Percentiles rank a stretch among this genome's conserved stretches.
Conservation (phyloP, 2,329 filamentous ascomycete species). For the Fusarium sp. region DNA sequence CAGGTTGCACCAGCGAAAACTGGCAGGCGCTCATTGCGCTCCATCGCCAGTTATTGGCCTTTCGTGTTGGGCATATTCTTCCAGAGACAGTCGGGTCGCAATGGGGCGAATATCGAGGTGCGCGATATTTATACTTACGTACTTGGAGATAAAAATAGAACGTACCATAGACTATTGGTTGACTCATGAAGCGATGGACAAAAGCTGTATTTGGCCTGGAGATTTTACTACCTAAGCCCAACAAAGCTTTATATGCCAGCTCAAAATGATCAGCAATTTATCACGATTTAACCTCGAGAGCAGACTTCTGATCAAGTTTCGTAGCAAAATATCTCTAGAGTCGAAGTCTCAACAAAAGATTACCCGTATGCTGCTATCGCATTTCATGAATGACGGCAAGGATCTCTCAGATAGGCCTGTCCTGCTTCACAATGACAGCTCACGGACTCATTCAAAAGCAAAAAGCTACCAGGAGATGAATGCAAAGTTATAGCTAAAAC, state of each 20-base stretch:
- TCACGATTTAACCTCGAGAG: too few relatives aligned
- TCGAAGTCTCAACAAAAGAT: neutral
- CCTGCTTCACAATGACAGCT: neutral
- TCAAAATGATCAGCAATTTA: too few relatives aligned
- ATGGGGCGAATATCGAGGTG: neutral
- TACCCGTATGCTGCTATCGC: neutral
- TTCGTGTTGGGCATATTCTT: neutral
- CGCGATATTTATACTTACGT: rapidly evolving
- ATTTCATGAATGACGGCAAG: neutral
- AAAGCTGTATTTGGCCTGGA: too few relatives aligned
- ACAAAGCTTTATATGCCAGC: neutral
- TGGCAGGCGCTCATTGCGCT: too few relatives aligned
- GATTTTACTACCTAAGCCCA: neutral
- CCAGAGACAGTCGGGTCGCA: neutral
- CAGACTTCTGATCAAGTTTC: rapidly evolving
- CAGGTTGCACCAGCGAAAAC: too few relatives aligned
- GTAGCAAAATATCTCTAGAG: neutral
- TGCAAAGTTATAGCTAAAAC: rapidly evolving
- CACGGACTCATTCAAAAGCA: neutral
- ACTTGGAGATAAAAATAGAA: neutral
- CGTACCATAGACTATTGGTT: rapidly evolving
- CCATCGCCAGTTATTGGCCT: too few relatives aligned
- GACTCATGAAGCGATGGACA: rapidly evolving
- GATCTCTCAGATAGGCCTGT: neutral
- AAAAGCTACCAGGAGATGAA: neutral